Percentiles rank a stretch among this genome's conserved stretches.
These are phyloP conservation scores for Phanerodontia chrysosporium DNA, from an alignment of 768 basidiomycete species.

Conservation along the genomic window DNA sequence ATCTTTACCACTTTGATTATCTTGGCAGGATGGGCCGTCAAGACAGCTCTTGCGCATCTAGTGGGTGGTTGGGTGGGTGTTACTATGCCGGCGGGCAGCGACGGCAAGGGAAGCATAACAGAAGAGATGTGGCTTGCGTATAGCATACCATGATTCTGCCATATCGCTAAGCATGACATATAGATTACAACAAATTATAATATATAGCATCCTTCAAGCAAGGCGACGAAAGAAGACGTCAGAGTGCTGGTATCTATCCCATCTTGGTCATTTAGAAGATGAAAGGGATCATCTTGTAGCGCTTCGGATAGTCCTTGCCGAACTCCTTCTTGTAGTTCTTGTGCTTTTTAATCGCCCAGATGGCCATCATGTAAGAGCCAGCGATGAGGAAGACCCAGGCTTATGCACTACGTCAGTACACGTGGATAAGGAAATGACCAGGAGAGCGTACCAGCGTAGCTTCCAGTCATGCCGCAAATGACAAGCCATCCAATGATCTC, in stretches of 20 bases:
- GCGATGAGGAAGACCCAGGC: conserved; percentile 64
- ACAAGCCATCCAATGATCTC: conserved; percentile 75
- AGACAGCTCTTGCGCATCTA: conserved; percentile 58
- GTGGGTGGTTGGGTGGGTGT: conserved; percentile 64
- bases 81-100: conserved; percentile 12
- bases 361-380: conserved; percentile 61
- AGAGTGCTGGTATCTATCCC: too few relatives aligned
- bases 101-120: conserved; percentile 41
- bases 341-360: conserved; percentile 94
- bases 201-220: background rate
- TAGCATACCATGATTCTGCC: conserved; percentile 56
- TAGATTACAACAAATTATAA: background rate
- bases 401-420: conserved; percentile 22
- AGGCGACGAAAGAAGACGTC: too few relatives aligned
- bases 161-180: background rate
- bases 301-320: conserved; percentile 74
- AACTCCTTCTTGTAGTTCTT: conserved; percentile 89
- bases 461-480: conserved; percentile 74
- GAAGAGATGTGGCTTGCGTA: conserved; percentile 78
- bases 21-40: conserved; percentile 65
- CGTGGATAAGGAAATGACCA: background rate
- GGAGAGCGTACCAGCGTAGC: conserved; percentile 58
- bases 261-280: conserved; percentile 36
- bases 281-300: conserved; percentile 82
- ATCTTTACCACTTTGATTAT: conserved; percentile 73